These are phyloP conservation scores for Globisporangium cylindrosporum DNA, from an alignment of 352 stramenopile genomes.

Conservation along the genomic window DNA sequence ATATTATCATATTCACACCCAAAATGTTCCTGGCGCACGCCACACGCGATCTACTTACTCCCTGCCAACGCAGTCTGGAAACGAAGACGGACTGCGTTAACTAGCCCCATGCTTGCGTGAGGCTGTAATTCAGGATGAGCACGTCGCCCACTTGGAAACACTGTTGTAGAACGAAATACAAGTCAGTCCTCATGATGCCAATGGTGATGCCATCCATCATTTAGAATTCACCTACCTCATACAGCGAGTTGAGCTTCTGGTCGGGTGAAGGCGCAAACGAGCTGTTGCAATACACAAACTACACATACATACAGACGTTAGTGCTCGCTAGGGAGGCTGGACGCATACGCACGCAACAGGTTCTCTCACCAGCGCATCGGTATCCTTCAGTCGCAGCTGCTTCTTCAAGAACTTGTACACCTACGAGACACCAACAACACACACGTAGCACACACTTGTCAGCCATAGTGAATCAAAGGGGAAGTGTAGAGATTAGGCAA, in stretches of 20 bases:
- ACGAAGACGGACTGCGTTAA: slow-evolving; percentile 23
- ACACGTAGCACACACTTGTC: neutral
- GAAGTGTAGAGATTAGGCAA: neutral
- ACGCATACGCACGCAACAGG: neutral
- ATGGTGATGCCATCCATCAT: neutral
- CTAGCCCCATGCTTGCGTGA: slow-evolving; percentile 74
- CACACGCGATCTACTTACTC: slow-evolving; percentile 2
- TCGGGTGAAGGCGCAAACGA: slow-evolving; percentile 83
- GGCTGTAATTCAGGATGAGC: slow-evolving; percentile 85
- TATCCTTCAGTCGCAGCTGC: slow-evolving; percentile 74
- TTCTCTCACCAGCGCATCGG: slow-evolving; percentile 53
- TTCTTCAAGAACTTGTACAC: slow-evolving; percentile 87
- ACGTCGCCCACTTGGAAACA: slow-evolving; percentile 80
- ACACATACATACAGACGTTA: neutral
- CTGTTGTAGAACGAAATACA: slow-evolving; percentile 21
- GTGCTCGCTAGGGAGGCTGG: neutral
- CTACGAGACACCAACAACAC: slow-evolving; percentile 18
- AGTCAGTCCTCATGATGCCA: neutral
- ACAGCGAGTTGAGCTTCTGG: slow-evolving; percentile 73
- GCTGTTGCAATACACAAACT: slow-evolving; percentile 90
- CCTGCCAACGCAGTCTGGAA: slow-evolving; percentile 6
- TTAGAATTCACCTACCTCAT: slow-evolving; percentile 40
- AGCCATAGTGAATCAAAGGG: neutral
- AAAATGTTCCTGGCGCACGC: neutral
- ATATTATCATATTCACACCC: slow-evolving; percentile 13